Base-by-base conservation (phyloP, 495 filamentous ascomycete genomes). In the Penicillium canescens region DNA sequence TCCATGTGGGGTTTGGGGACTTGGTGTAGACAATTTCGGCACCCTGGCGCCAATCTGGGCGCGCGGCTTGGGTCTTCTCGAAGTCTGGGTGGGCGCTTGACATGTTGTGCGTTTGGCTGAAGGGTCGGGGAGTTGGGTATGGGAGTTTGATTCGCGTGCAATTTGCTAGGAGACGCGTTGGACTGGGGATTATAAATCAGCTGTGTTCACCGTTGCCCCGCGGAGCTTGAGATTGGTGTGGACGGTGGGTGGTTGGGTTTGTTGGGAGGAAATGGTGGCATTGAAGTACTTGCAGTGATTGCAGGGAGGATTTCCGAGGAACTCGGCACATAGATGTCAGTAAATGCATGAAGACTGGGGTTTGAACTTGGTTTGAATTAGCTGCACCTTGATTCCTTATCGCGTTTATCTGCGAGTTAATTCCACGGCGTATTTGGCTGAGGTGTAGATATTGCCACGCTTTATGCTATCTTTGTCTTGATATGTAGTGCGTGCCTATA, bases 1-100 rank as follows among this genome's bases (percentile, higher is more conserved):
- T 83, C 94, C 94, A 97, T 21, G 76, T 62, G 0, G 94, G 90
- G 8, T 85, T 76, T 2, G 82, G 80, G 1, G 91, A 87, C 65
- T 95, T 85, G 14, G 85, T 90, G 67, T 78, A 83, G 36, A 66
- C 75, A 66, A 89, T 78, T 47, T 72, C 63, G 40, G 74, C 74
- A 40, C 76, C 61, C 13, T 65, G 62, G 26, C 69, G 59, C 72
- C 86, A 97, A 47, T 83, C 78, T 2, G 86, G 87, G 11, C 92
- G 83, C n/a, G 82, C 79, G 38, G 81, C 81, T 72, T 96, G 86
- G 54, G 89, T 78, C 20, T 81, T 74, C 53, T 87, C 87, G 77
- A 96, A 96, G 67, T 96, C 87, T n/a, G 61, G 52, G 10, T 52
- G n/a, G n/a, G 46, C 55, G 46, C 62, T 71, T 39, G 56, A 64